Conservation (phyloP, 768 basidiomycete species). For the Suillus weaverae region DNA sequence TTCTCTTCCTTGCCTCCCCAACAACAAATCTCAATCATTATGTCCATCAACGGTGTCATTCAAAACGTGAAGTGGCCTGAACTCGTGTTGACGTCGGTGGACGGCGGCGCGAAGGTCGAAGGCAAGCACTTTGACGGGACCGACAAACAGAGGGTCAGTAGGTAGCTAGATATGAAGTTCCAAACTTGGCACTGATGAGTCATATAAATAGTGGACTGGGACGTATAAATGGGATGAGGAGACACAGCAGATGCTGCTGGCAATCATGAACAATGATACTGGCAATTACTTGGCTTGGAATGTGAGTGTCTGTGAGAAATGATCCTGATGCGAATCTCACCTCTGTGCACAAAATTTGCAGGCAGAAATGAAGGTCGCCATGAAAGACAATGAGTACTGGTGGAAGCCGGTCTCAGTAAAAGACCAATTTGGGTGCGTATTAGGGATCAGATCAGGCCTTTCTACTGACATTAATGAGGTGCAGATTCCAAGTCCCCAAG, state of each 20-base stretch:
- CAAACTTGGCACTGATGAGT: background rate
- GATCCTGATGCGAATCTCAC: background rate
- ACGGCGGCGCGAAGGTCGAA: fast-evolving
- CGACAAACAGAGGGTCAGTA: background rate
- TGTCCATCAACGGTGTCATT: background rate
- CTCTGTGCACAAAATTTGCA: background rate
- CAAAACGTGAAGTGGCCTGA: background rate
- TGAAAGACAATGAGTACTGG: background rate
- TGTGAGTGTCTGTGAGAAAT: background rate
- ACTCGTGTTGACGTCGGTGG: background rate
- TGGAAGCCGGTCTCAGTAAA: no score
- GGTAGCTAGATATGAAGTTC: background rate
- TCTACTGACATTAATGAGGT: no score
- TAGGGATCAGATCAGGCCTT: no score
- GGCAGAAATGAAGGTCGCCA: fast-evolving
- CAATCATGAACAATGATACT: background rate
- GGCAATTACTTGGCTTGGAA: background rate
- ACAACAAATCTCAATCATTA: background rate
- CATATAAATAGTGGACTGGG: background rate
- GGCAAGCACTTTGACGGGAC: background rate
- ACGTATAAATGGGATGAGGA: no score
- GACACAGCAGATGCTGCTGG: no score
- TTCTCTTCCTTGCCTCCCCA: background rate
- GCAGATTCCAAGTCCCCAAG: no score
- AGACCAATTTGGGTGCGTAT: no score